A percentile compares a stretch with the other conserved stretches of the same genome.
Evolutionary conservation across 1,284 basidiomycete genomes (phyloP).

Genomic region (Dichomitus squalens): DNA sequence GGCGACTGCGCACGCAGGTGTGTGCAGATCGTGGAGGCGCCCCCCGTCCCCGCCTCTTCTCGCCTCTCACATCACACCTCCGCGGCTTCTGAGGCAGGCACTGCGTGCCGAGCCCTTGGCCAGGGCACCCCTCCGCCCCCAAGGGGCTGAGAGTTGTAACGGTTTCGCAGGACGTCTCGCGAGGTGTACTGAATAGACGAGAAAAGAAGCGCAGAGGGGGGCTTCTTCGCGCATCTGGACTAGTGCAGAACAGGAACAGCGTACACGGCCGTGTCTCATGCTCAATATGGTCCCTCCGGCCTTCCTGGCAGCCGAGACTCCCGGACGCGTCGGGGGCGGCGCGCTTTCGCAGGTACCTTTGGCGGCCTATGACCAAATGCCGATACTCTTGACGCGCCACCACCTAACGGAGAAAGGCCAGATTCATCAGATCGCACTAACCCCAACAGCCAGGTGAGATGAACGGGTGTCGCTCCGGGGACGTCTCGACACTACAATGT

Average conservation of each 20-base stretch:
- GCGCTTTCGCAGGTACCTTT: neutral
- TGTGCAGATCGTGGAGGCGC: slow-evolving; percentile 4
- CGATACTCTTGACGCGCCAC: neutral
- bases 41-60: neutral
- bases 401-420: neutral
- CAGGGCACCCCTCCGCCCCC: neutral
- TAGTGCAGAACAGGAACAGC: slow-evolving; percentile 21
- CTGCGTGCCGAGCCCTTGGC: neutral
- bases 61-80: slow-evolving; percentile 2
- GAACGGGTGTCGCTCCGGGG: neutral
- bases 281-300: slow-evolving; percentile 19
- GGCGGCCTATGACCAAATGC: neutral
- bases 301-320: slow-evolving; percentile 15
- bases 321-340: slow-evolving; percentile 2
- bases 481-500: slow-evolving; percentile 1
- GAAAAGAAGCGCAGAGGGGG: slow-evolving; percentile 20
- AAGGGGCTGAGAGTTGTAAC: neutral
- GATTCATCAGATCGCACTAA: neutral
- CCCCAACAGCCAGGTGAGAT: neutral
- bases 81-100: neutral
- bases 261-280: slow-evolving; percentile 19
- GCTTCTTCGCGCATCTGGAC: slow-evolving; percentile 15
- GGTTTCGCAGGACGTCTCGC: slow-evolving; percentile 15
- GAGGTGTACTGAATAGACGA: slow-evolving; percentile 20
- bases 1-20: slow-evolving; percentile 1